Evolutionary conservation across 169 alveolate genomes (phyloP).

Genomic region (Theileria parva): DNA sequence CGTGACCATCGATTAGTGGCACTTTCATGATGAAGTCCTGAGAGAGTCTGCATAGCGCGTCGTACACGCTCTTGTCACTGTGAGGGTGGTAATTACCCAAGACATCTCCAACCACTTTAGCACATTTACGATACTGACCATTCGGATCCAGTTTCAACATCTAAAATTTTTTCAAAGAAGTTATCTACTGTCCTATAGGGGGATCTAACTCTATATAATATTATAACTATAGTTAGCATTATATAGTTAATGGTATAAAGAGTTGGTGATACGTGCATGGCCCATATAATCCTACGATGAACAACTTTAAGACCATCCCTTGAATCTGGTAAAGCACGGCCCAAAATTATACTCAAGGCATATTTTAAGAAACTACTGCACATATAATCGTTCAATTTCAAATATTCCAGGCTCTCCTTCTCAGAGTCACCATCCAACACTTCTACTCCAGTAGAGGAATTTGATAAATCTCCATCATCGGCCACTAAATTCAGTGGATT

Average conservation of each 20-base stretch:
- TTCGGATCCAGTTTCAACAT: constrained; percentile 62
- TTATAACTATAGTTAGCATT: too few relatives aligned
- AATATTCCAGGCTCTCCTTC: constrained; percentile 1
- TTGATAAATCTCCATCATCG: neutral
- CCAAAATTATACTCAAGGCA: constrained; percentile 79
- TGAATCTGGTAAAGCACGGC: constrained; percentile 82
- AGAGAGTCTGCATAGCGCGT: constrained; percentile 80
- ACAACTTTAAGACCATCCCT: constrained; percentile 85
- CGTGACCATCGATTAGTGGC: constrained; percentile 83
- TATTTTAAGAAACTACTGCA: constrained; percentile 73
- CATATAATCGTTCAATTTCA: constrained; percentile 42
- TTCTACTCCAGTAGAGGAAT: neutral
- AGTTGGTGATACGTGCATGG: constrained; percentile 81
- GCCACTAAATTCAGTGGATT: neutral
- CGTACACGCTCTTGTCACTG: constrained; percentile 84
- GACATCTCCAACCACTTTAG: constrained; percentile 85
- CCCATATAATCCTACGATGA: constrained; percentile 82
- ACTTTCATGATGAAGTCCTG: constrained; percentile 75
- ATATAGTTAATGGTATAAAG: too few relatives aligned
- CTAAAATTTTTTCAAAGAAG: constrained; percentile 14
- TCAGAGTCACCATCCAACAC: neutral
- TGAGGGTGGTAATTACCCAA: constrained; percentile 86
- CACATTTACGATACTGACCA: constrained; percentile 76
- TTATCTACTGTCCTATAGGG: too few relatives aligned
- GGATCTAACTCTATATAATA: too few relatives aligned